Percentiles rank a stretch among this genome's conserved stretches.
Evolutionary conservation across 2,329 filamentous ascomycete species (phyloP).

Genomic region (Polytolypa hystricis): DNA sequence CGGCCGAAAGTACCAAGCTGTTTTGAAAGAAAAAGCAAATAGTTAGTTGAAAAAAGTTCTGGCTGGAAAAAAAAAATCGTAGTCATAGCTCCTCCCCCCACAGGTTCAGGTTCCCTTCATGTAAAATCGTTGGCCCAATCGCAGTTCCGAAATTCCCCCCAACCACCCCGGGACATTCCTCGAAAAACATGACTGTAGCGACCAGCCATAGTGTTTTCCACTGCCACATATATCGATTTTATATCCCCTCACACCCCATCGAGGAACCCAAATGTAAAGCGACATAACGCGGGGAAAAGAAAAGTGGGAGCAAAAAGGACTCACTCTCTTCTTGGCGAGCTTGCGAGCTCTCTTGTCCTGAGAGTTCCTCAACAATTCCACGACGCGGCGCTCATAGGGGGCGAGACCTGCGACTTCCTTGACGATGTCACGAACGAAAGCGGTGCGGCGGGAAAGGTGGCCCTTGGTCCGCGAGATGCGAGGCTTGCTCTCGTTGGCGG

Average conservation of each 20-base stretch:
- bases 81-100: no score
- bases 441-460: constrained; percentile 89
- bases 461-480: constrained; percentile 83
- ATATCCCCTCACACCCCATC: not conserved
- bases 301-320: constrained; percentile 26
- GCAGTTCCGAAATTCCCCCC: no score
- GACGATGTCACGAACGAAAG: constrained; percentile 93
- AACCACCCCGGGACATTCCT: no score
- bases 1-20: constrained; percentile 97
- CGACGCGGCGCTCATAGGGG: constrained; percentile 95
- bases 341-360: constrained; percentile 99
- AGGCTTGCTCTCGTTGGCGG: constrained; percentile 62
- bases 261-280: not conserved
- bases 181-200: no score
- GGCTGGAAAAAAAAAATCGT: no score
- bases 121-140: no score
- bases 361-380: constrained; percentile 97
- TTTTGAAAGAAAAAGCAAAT: no score
- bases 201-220: no score
- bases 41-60: no score
- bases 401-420: constrained; percentile 95
- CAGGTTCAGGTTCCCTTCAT: no score
- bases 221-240: no score
- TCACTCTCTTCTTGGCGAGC: constrained; percentile 97
- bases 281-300: constrained; percentile 6